A percentile compares a stretch with the other conserved stretches of the same genome.
Evolutionary conservation across 2,329 filamentous ascomycete species (phyloP).

Genomic region (Mariannaea sp.): DNA sequence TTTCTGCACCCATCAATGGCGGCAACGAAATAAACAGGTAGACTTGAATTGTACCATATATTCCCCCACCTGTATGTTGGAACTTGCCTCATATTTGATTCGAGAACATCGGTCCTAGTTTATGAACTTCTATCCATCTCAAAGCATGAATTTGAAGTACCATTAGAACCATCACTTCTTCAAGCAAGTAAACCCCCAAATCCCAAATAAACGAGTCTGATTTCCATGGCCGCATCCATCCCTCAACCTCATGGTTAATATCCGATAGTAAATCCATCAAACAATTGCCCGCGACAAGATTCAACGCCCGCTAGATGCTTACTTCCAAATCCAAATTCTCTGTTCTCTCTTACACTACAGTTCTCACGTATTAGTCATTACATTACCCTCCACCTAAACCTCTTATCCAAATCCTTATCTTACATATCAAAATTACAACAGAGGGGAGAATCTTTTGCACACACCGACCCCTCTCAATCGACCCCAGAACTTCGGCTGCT

Average conservation of each 20-base stretch:
- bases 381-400: constrained; percentile 1
- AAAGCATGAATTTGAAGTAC: background rate
- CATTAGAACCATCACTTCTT: background rate
- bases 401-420: background rate
- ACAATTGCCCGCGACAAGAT: constrained; percentile 13
- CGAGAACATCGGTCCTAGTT: too few species aligned
- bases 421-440: constrained; percentile 1
- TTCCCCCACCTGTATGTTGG: too few species aligned
- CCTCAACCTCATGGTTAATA: background rate
- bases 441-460: background rate
- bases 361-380: background rate
- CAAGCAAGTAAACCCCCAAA: background rate
- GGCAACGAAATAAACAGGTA: too few species aligned
- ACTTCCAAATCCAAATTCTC: constrained; percentile 19
- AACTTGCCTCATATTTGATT: too few species aligned
- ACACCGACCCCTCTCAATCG: constrained; percentile 23
- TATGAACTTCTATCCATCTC: too few species aligned
- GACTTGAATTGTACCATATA: too few species aligned
- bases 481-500: constrained; percentile 36
- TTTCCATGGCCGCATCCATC: background rate
- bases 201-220: background rate
- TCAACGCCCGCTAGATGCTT: constrained; percentile 23
- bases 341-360: constrained; percentile 7
- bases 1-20: too few species aligned
- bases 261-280: background rate